These are phyloP conservation scores for Taxawa tesnikishii DNA, from an alignment of 2,329 filamentous ascomycete genomes.

Conservation along the genomic window DNA sequence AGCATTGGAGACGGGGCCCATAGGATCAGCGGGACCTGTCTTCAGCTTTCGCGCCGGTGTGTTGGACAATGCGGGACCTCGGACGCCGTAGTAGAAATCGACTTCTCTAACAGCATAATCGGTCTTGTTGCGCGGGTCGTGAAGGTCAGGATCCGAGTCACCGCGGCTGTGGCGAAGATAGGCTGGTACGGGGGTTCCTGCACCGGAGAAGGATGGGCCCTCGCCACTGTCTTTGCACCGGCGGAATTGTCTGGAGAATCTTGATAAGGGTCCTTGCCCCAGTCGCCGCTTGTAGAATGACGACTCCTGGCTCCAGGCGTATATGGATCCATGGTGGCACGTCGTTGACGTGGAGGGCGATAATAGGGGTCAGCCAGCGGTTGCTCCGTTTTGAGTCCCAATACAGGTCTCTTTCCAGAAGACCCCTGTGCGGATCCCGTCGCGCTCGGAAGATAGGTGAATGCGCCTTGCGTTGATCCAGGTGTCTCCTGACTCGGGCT, in stretches of 20 bases:
- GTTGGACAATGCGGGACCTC: conserved; percentile 75
- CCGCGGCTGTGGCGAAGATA: conserved; percentile 36
- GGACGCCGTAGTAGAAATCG: conserved; percentile 91
- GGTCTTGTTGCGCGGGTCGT: conserved; percentile 45
- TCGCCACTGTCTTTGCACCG: conserved; percentile 18
- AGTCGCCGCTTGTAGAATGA: conserved; percentile 29
- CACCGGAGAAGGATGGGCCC: conserved; percentile 19
- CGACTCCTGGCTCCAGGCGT: conserved; percentile 30
- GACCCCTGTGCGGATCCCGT: conserved; percentile 26
- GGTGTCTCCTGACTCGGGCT: conserved; percentile 51
- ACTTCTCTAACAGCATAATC: conserved; percentile 93
- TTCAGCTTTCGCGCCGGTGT: conserved; percentile 73
- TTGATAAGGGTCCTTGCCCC: conserved; percentile 31
- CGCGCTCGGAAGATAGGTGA: conserved; percentile 50
- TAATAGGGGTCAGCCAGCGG: conserved; percentile 65
- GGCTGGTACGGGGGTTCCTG: conserved; percentile 39
- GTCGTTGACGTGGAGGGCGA: conserved; percentile 63
- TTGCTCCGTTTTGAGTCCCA: conserved; percentile 17
- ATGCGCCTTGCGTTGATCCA: conserved; percentile 55
- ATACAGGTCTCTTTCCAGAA: conserved; percentile 33
- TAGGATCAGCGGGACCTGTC: conserved; percentile 90
- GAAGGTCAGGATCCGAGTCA: conserved; percentile 42
- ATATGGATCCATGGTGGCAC: conserved; percentile 45
- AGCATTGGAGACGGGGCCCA: conserved; percentile 77
- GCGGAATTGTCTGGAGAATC: conserved; percentile 27